Conservation (phyloP, 2,329 filamentous ascomycete genomes). For the Teratosphaeriaceae sp. region DNA sequence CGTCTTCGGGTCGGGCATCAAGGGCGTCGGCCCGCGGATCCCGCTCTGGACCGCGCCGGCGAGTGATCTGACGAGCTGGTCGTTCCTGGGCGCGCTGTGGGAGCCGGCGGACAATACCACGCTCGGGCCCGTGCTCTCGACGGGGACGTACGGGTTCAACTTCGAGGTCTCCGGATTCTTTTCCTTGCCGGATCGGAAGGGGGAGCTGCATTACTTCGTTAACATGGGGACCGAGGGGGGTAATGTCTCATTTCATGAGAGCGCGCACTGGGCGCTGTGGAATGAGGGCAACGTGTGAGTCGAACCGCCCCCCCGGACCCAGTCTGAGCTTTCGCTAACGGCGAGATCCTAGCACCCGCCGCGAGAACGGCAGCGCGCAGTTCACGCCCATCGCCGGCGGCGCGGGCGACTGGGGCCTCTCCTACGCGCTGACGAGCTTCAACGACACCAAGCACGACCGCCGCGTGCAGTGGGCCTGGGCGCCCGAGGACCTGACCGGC, state of each 20-base stretch:
- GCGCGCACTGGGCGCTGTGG: conserved; percentile 40
- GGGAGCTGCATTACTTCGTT: conserved; percentile 39
- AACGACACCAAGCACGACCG: conserved; percentile 44
- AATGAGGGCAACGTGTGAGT: conserved; percentile 36
- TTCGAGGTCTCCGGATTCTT: conserved; percentile 46
- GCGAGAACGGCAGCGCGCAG: conserved; percentile 38
- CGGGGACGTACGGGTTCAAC: conserved; percentile 41
- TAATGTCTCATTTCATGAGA: conserved; percentile 36
- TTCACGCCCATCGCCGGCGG: conserved; percentile 41
- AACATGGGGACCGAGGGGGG: conserved; percentile 39
- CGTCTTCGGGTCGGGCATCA: conserved; percentile 42
- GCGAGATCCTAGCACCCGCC: conserved; percentile 18
- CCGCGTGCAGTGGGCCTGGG: conserved; percentile 43
- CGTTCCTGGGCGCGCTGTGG: conserved; percentile 41
- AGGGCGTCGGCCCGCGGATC: conserved; percentile 40
- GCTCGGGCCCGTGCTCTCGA: conserved; percentile 36
- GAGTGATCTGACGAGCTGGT: conserved; percentile 40
- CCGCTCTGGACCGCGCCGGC: conserved; percentile 42
- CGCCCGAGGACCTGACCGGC: conserved; percentile 36
- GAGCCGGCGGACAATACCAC: conserved; percentile 37
- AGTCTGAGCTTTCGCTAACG: no score
- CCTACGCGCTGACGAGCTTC: conserved; percentile 42
- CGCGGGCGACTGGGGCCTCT: conserved; percentile 38
- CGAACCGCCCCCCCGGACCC: no score
- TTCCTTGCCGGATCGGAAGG: conserved; percentile 37